These are phyloP conservation scores for Rhodofomes roseus DNA, from an alignment of 1,284 basidiomycete species.

Conservation along the genomic window DNA sequence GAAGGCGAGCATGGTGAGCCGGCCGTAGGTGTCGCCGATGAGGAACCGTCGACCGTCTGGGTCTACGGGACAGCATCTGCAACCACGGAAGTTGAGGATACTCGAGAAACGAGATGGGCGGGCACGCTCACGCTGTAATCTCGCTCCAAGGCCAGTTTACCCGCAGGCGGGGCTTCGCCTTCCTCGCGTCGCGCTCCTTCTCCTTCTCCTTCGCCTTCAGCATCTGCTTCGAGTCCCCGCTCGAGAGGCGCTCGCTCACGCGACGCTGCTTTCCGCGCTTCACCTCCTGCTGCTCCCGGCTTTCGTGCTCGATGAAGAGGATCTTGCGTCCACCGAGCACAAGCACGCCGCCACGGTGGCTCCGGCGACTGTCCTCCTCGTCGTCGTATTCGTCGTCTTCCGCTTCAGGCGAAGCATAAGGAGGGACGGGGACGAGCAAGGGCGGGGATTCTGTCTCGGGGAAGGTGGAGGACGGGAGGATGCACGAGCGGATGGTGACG, in stretches of 20 bases:
- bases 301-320: conserved; percentile 53
- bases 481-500: conserved; percentile 37
- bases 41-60: conserved; percentile 48
- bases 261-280: conserved; percentile 50
- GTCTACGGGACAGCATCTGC: conserved; percentile 50
- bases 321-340: conserved; percentile 64
- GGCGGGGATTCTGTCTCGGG: conserved; percentile 36
- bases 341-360: conserved; percentile 61
- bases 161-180: conserved; percentile 45
- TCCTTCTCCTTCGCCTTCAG: conserved; percentile 52
- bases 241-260: conserved; percentile 46
- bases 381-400: conserved; percentile 7
- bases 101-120: not conserved
- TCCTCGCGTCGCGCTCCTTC: conserved; percentile 47
- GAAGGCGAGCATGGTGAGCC: conserved; percentile 62
- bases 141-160: conserved; percentile 74
- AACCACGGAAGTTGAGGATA: conserved; percentile 1
- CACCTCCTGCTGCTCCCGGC: conserved; percentile 43
- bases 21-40: conserved; percentile 78
- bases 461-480: conserved; percentile 29
- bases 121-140: conserved; percentile 50
- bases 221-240: conserved; percentile 35
- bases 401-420: conserved; percentile 26
- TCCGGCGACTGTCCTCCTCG: conserved; percentile 25
- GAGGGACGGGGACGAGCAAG: conserved; percentile 45